Conservation (phyloP, 176 grass and related monocot genomes). For the Oryza punctata region DNA sequence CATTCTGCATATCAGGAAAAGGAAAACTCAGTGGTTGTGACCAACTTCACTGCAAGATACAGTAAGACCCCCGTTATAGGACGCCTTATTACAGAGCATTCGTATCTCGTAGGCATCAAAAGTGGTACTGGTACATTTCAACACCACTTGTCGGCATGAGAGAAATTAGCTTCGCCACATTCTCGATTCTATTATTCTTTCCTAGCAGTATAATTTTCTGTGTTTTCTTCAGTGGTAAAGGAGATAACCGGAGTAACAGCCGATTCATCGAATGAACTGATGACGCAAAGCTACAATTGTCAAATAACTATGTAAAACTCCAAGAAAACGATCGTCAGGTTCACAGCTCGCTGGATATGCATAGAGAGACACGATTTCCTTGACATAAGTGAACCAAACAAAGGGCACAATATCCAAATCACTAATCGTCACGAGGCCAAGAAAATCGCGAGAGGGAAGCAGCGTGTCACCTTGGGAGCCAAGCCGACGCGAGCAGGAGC, state of each 20-base stretch:
- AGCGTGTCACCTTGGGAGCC: slow-evolving; percentile 36
- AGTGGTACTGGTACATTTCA: neutral
- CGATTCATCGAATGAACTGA: neutral
- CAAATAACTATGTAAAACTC: neutral
- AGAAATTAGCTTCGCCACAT: neutral
- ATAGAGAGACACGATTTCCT: neutral
- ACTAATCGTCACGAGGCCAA: too few relatives aligned
- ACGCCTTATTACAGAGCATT: neutral
- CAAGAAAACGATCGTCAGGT: neutral
- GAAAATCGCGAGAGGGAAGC: neutral
- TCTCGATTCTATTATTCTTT: neutral
- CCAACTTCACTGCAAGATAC: neutral
- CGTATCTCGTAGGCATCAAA: neutral
- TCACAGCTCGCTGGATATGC: neutral
- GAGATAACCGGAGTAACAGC: neutral
- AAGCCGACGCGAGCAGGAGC: slow-evolving; percentile 18
- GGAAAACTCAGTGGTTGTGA: neutral
- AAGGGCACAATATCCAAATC: too few relatives aligned
- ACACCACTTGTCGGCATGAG: neutral
- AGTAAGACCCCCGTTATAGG: neutral
- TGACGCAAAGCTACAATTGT: neutral
- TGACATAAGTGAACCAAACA: too few relatives aligned
- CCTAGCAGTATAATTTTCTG: neutral
- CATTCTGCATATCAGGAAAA: slow-evolving; percentile 27
- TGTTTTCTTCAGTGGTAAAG: neutral